Base-by-base conservation (phyloP, 306 rosid genomes). In the Sicyos baderoa region DNA sequence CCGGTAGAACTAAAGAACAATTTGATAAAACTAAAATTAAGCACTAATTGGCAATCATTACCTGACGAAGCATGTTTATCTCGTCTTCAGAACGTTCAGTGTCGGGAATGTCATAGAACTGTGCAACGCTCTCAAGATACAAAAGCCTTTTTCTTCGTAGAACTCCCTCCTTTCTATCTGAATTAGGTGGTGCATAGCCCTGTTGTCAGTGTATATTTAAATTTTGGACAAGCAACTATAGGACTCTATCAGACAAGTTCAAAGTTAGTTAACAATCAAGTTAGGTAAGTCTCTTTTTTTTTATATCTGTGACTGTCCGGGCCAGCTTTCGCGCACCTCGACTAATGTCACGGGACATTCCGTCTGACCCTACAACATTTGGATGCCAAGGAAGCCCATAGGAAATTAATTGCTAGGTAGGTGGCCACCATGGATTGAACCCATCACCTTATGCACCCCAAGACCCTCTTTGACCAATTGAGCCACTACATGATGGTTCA, bases 121-220 rank as follows among this genome's bases (percentile, higher is more conserved):
- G 96, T 67, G 97, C 84, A 80, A 86, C 90, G 76, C 82, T 81
- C 56, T 91, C 97, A 45, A 91, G 97, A 87, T 91, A 91, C 84
- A 87, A 95, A 11, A 91, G 85, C 40, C 96, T 94, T 87, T 91
- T 91, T 84, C 97, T 87, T 78, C 84, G 85, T 74, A 91, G 77
- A 83, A 91, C 89, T 54, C 90, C 97, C 79, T 89, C 97, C 96
- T 88, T 84, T 87, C 97, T 83, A 83, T 91, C 97, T 84, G 97
- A 91, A 89, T 89, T 91, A 84, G 95, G 85, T 77, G 97, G 90
- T 89, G 97, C 97, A 84, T 89, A 91, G 82, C 97, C 97, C 97
- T 91, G 95, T 91, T 75, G 88, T 78, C 89, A 87, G 86, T 89
- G 83, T 79, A 84, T 89, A 72, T 80, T 85, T 83, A 79, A 89